Conservation (phyloP, 306 rosid species). For the Trichosanthes truncata region DNA sequence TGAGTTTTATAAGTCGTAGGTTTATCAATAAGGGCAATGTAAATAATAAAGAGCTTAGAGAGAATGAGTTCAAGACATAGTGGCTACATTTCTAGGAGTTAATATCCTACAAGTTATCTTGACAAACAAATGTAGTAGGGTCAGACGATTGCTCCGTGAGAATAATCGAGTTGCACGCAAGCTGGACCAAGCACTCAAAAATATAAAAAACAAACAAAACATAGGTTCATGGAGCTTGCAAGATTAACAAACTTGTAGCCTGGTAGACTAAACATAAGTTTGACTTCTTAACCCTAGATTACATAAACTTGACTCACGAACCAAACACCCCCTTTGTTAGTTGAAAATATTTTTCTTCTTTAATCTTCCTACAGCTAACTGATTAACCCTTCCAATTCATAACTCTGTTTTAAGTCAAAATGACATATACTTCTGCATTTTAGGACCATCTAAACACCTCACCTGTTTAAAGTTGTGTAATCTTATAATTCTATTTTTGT, state of each 20-base stretch:
- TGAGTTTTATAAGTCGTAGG: neutral
- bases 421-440: neutral
- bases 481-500: neutral
- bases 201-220: too few relatives aligned
- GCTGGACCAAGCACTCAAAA: neutral
- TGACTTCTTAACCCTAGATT: neutral
- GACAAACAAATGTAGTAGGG: neutral
- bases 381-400: neutral
- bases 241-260: neutral
- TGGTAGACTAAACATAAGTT: neutral
- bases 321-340: neutral
- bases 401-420: neutral
- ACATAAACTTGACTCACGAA: neutral
- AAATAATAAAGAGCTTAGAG: too few relatives aligned
- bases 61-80: too few relatives aligned
- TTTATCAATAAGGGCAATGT: too few relatives aligned
- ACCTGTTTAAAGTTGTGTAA: neutral
- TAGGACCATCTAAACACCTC: neutral
- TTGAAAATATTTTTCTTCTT: neutral
- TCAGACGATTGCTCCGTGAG: neutral
- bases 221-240: neutral
- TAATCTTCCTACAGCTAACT: neutral
- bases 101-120: neutral
- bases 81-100: neutral
- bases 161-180: neutral